These are phyloP conservation scores for Fusarium austroafricanum DNA, from an alignment of 2,329 filamentous ascomycete species.

Conservation along the genomic window DNA sequence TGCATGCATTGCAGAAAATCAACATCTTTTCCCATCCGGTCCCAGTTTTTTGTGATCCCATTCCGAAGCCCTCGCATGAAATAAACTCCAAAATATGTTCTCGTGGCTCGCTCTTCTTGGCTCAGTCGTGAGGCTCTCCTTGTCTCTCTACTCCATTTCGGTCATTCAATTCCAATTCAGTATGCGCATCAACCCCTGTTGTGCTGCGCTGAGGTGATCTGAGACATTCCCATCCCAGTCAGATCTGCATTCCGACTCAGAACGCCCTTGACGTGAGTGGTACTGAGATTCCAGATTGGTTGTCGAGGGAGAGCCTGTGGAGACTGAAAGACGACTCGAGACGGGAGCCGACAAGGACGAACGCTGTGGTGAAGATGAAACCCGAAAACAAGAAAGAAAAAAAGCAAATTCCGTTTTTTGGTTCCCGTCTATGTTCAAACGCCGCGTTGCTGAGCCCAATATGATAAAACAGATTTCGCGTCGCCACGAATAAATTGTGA, in stretches of 20 bases:
- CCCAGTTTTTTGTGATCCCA: slow-evolving; percentile 45
- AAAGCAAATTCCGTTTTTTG: slow-evolving; percentile 38
- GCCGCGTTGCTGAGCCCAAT: slow-evolving; percentile 45
- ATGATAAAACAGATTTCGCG: slow-evolving; percentile 26
- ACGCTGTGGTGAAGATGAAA: slow-evolving; percentile 14
- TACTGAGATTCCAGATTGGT: slow-evolving; percentile 18
- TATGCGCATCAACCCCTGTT: slow-evolving; percentile 25
- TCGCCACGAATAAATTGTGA: slow-evolving; percentile 14
- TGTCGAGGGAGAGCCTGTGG: slow-evolving; percentile 24
- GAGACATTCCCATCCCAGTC: slow-evolving; percentile 48
- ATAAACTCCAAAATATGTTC: slow-evolving; percentile 29
- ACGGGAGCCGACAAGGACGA: slow-evolving; percentile 9
- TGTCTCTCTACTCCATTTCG: slow-evolving; percentile 15
- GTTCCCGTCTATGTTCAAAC: slow-evolving; percentile 51
- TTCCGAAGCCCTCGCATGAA: slow-evolving; percentile 37
- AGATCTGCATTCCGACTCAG: slow-evolving; percentile 48
- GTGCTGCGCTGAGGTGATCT: slow-evolving; percentile 37
- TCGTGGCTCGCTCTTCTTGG: slow-evolving; percentile 26
- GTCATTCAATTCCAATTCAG: slow-evolving; percentile 15
- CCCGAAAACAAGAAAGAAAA: slow-evolving; percentile 23
- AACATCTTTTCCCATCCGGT: slow-evolving; percentile 45
- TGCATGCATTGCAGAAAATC: slow-evolving; percentile 41
- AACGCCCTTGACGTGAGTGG: slow-evolving; percentile 40
- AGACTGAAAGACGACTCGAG: slow-evolving; percentile 1
- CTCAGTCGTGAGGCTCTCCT: slow-evolving; percentile 1